These are phyloP conservation scores for Rubia peregrina DNA, from an alignment of 305 asterid species.

Conservation along the genomic window DNA sequence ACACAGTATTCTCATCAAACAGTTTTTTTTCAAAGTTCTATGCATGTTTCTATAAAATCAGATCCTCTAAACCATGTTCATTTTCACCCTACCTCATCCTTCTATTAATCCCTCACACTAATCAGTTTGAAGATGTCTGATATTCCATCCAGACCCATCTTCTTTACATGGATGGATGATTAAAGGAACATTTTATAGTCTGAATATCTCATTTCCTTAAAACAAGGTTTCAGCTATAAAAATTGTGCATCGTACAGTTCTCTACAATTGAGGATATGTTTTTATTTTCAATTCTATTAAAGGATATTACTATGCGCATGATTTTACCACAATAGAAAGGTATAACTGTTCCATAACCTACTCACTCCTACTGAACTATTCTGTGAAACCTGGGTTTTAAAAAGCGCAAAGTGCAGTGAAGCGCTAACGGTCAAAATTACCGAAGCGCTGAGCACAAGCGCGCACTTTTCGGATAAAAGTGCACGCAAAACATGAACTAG, in stretches of 20 bases:
- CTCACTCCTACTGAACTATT: background rate
- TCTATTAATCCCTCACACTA: background rate
- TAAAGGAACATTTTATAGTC: background rate
- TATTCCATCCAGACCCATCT: background rate
- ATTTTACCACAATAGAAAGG: background rate
- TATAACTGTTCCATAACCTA: background rate
- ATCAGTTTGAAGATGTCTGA: background rate
- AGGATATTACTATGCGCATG: background rate
- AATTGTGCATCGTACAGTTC: background rate
- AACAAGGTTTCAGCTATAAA: background rate
- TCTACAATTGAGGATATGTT: background rate
- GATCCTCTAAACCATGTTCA: background rate
- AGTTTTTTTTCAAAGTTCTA: constrained; percentile 1
- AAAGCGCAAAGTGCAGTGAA: too few relatives aligned
- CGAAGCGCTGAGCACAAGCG: too few relatives aligned
- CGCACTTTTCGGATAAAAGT: too few relatives aligned
- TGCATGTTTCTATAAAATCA: background rate
- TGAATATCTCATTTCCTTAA: background rate
- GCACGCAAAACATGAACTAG: too few relatives aligned
- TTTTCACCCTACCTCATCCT: background rate
- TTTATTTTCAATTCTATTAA: too few relatives aligned
- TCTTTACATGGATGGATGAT: background rate
- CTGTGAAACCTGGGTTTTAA: too few relatives aligned
- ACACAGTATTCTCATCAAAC: background rate
- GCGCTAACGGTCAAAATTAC: too few relatives aligned